These are phyloP conservation scores for Tranzscheliella williamsii DNA, from an alignment of 1,284 basidiomycete genomes.

Conservation along the genomic window DNA sequence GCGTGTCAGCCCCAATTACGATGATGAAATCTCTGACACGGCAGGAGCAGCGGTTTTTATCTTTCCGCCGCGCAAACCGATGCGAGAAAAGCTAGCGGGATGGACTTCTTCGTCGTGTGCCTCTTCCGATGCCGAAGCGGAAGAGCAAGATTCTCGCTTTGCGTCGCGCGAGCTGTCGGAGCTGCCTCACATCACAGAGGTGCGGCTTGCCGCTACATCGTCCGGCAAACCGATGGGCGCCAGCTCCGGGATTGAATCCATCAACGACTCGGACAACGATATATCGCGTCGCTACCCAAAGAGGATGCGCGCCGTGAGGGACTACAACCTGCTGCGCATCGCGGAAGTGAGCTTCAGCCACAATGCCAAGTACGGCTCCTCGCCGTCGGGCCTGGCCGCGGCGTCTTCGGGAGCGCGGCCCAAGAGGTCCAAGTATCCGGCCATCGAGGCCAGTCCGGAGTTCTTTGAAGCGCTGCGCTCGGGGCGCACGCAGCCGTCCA, in stretches of 20 bases:
- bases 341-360: neutral
- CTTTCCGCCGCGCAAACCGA: no score
- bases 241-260: neutral
- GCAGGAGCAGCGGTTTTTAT: no score
- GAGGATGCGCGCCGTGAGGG: neutral
- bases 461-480: slow-evolving; percentile 25
- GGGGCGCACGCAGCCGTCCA: no score
- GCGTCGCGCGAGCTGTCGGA: neutral
- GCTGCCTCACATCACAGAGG: neutral
- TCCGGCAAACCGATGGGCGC: no score
- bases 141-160: neutral
- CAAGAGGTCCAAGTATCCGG: slow-evolving; percentile 1
- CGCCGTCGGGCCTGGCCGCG: neutral
- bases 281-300: neutral
- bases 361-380: no score
- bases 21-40: no score
- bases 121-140: no score
- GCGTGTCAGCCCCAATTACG: no score
- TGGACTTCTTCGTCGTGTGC: no score
- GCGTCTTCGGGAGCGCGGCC: neutral
- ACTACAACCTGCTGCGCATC: neutral
- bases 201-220: neutral
- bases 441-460: neutral
- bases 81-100: no score
- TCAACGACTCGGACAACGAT: neutral